Conservation (phyloP, 1,284 basidiomycete species). For the Phellopilus nigrolimitatus region DNA sequence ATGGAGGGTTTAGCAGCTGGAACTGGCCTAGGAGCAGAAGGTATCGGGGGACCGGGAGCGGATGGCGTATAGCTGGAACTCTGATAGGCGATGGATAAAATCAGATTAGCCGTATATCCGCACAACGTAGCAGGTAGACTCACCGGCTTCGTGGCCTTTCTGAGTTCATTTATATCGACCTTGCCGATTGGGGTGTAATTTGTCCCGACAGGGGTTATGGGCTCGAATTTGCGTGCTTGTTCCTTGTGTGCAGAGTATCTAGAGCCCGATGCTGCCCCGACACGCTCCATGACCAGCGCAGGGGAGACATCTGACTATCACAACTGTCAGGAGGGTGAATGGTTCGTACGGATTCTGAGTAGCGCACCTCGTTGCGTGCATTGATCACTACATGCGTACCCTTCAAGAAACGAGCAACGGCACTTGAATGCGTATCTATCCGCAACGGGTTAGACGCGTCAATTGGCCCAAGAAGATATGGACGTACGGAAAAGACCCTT, state of each 20-base stretch:
- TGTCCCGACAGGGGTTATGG: conserved; percentile 70
- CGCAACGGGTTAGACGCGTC: neutral
- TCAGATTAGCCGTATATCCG: too few species aligned
- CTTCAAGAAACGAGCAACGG: conserved; percentile 79
- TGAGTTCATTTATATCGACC: conserved; percentile 61
- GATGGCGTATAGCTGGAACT: conserved; percentile 31
- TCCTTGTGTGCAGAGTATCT: conserved; percentile 83
- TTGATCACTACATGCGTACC: conserved; percentile 88
- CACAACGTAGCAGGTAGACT: too few species aligned
- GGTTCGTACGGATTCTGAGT: neutral
- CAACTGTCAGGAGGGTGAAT: neutral
- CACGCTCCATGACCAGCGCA: conserved; percentile 76
- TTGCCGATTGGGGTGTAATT: conserved; percentile 68
- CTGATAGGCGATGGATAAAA: too few species aligned
- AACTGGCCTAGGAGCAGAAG: conserved; percentile 41
- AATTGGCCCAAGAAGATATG: neutral
- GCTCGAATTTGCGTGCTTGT: conserved; percentile 54
- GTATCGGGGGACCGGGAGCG: conserved; percentile 31
- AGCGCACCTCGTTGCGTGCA: conserved; percentile 83
- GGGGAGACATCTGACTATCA: conserved; percentile 76
- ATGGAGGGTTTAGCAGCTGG: conserved; percentile 38
- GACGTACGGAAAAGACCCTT: conserved; percentile 83
- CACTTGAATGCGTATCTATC: conserved; percentile 77
- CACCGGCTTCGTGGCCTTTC: conserved; percentile 35
- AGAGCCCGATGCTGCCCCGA: conserved; percentile 89